Conservation (phyloP, 768 basidiomycete genomes). For the Collybia nuda region DNA sequence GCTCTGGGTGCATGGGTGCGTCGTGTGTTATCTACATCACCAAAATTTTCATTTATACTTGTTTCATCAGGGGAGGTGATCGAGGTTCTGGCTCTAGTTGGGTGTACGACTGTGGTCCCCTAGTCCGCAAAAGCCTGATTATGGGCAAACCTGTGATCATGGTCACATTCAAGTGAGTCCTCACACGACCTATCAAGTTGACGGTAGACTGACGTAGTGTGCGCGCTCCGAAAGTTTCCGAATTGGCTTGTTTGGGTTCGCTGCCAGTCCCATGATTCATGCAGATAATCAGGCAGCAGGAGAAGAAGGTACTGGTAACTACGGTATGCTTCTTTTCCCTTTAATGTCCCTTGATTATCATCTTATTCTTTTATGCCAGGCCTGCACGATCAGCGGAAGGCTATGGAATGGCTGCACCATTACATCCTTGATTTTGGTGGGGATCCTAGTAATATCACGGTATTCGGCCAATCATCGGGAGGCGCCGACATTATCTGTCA, state of each 20-base stretch:
- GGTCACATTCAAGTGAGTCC: conserved; percentile 72
- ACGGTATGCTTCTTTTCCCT: conserved; percentile 43
- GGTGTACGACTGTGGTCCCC: conserved; percentile 72
- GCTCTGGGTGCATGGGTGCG: conserved; percentile 86
- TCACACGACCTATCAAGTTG: not conserved
- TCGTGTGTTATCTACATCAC: conserved; percentile 7
- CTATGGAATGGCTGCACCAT: conserved; percentile 62
- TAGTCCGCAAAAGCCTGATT: conserved; percentile 67
- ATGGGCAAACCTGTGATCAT: conserved; percentile 66
- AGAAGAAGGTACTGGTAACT: conserved; percentile 76
- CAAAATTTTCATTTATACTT: conserved; percentile 7
- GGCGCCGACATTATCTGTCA: conserved; percentile 61
- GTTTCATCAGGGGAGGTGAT: conserved; percentile 57
- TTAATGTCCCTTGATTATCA: not conserved
- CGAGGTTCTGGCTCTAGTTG: conserved; percentile 75
- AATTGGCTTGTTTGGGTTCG: conserved; percentile 74
- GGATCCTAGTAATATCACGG: conserved; percentile 56
- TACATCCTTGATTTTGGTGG: conserved; percentile 68
- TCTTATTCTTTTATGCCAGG: conserved; percentile 32
- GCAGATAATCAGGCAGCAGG: conserved; percentile 67
- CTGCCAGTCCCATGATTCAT: conserved; percentile 61
- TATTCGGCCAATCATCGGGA: conserved; percentile 52
- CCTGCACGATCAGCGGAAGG: conserved; percentile 62
- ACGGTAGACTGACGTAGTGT: conserved; percentile 3
- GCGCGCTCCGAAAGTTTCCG: conserved; percentile 53